Percentiles rank a stretch among this genome's conserved stretches.
phyloP scores from a whole-genome alignment of 768 basidiomycete genomes.

The Hemileccinum rubropunctum region DNA sequence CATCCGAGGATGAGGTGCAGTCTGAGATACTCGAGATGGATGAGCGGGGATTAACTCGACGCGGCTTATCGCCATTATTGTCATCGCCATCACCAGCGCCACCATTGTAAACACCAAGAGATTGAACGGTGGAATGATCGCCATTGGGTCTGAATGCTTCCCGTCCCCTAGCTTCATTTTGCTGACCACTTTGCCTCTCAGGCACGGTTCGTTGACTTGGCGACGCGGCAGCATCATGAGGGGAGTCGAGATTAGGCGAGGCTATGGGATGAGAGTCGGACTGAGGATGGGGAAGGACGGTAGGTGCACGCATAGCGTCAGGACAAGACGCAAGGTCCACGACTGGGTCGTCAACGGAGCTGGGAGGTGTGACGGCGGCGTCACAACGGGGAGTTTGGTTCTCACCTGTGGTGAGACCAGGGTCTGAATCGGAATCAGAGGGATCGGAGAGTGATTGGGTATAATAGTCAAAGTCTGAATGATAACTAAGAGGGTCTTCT shows the following conservation, averaged over 20 bases:
- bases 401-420: conserved; percentile 1
- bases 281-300: not conserved
- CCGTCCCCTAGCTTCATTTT: conserved; percentile 8
- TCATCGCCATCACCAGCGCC: conserved; percentile 38
- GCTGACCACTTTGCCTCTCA: conserved; percentile 16
- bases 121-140: conserved; percentile 18
- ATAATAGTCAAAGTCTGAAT: conserved; percentile 37
- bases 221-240: conserved; percentile 20
- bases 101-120: conserved; percentile 23
- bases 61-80: conserved; percentile 36
- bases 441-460: conserved; percentile 31
- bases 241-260: conserved; percentile 6
- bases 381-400: conserved; percentile 12
- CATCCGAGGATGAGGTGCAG: conserved; percentile 41
- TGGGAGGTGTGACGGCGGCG: conserved; percentile 15
- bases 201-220: conserved; percentile 13
- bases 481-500: conserved; percentile 34
- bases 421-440: conserved; percentile 30
- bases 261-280: not conserved
- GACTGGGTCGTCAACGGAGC: conserved; percentile 20
- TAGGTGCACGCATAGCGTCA: conserved; percentile 27
- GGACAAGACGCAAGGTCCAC: conserved; percentile 36
- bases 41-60: conserved; percentile 28
- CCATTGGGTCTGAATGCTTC: conserved; percentile 12
- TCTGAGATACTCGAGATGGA: conserved; percentile 34